Percentiles rank a stretch among this genome's conserved stretches.
Conservation (phyloP, 129 eudicot species). For the Saussurea involucrata region DNA sequence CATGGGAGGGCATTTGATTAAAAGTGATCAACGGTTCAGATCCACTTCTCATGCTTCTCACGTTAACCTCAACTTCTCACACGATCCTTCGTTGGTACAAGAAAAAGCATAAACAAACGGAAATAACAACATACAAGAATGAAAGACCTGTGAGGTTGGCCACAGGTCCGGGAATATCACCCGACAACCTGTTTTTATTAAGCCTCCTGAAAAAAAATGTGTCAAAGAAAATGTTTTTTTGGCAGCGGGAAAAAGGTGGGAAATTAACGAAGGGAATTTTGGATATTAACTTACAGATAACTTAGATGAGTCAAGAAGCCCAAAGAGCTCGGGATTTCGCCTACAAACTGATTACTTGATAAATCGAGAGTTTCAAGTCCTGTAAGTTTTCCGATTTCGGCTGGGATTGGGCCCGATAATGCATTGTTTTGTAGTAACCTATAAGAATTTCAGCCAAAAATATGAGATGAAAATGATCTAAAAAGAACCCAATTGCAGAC, state of each 20-base stretch:
- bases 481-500: neutral
- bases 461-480: neutral
- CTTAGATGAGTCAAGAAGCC: conserved; percentile 63
- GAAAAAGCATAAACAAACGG: neutral
- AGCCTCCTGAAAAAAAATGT: conserved; percentile 64
- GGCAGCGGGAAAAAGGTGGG: neutral
- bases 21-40: too few species aligned
- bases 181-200: conserved; percentile 76
- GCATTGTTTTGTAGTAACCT: conserved; percentile 86
- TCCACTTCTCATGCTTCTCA: too few species aligned
- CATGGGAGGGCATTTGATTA: too few species aligned
- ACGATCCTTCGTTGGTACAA: too few species aligned
- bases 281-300: conserved; percentile 69
- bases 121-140: conserved; percentile 73
- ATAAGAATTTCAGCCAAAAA: conserved; percentile 1
- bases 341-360: conserved; percentile 77
- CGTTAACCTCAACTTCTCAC: too few species aligned
- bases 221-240: neutral
- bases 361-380: conserved; percentile 79
- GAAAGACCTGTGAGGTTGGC: conserved; percentile 94
- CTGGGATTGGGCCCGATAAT: conserved; percentile 70
- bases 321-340: conserved; percentile 84
- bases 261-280: neutral
- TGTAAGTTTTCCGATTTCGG: conserved; percentile 78
- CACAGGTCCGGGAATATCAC: conserved; percentile 75